These are phyloP conservation scores for Hordeum pubiflorum DNA, from an alignment of 202 grass and related monocot genomes.

Conservation along the genomic window DNA sequence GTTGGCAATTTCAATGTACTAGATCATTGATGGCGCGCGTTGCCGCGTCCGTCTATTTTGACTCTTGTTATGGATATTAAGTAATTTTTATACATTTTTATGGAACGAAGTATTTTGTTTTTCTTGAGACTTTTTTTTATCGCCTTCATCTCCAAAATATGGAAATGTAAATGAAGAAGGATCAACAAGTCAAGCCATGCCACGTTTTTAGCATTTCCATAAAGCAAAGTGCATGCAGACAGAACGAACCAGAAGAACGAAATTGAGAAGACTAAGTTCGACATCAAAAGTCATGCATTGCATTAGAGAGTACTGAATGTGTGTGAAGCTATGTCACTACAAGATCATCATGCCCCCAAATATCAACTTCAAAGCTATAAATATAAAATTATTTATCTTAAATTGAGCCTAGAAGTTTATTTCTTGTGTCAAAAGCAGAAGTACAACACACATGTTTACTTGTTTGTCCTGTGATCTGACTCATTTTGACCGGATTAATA, in stretches of 20 bases:
- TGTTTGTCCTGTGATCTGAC: conserved; percentile 56
- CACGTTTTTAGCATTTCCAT: neutral
- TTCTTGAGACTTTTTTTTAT: too few relatives aligned
- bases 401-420: neutral
- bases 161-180: too few relatives aligned
- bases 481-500: conserved; percentile 82
- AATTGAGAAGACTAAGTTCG: conserved; percentile 1
- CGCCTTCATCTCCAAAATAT: too few relatives aligned
- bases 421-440: neutral
- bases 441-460: conserved; percentile 44
- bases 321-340: neutral
- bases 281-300: neutral
- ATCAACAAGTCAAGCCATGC: neutral
- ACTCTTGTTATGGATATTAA: too few relatives aligned
- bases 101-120: too few relatives aligned
- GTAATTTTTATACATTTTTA: too few relatives aligned
- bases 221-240: neutral
- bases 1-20: too few relatives aligned
- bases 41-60: too few relatives aligned
- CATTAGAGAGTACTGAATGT: conserved; percentile 11
- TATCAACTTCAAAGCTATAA: neutral
- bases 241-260: neutral
- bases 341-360: neutral
- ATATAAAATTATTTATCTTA: neutral
- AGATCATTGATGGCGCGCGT: too few relatives aligned